Conservation (phyloP, 768 basidiomycete species). For the Amanita pallidorosea region DNA sequence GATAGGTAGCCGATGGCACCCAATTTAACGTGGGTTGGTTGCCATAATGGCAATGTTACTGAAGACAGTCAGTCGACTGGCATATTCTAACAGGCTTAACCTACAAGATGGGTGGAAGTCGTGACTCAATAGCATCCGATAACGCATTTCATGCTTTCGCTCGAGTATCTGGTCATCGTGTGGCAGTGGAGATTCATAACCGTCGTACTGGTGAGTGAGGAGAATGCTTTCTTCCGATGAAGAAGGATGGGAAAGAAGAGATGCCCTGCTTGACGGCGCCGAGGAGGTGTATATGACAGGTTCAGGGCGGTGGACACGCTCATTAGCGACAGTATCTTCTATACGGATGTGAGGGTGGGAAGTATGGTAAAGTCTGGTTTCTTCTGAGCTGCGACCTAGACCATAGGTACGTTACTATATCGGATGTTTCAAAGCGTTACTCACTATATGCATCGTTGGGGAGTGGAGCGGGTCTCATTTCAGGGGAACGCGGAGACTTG, state of each 20-base stretch:
- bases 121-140: conserved; percentile 56
- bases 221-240: conserved; percentile 13
- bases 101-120: conserved; percentile 59
- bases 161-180: conserved; percentile 29
- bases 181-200: conserved; percentile 33
- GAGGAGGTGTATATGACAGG: conserved; percentile 1
- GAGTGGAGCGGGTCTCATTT: conserved; percentile 19
- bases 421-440: background rate
- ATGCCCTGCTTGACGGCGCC: conserved; percentile 12
- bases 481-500: conserved; percentile 18
- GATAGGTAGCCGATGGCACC: conserved; percentile 75
- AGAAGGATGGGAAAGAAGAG: conserved; percentile 17
- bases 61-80: background rate
- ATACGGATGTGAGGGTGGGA: background rate
- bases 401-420: background rate
- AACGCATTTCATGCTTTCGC: conserved; percentile 51
- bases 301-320: background rate
- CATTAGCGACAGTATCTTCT: background rate
- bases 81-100: conserved; percentile 15
- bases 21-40: conserved; percentile 47
- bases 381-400: conserved; percentile 3
- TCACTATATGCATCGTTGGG: conserved; percentile 3
- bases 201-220: conserved; percentile 12
- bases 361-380: background rate
- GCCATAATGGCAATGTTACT: conserved; percentile 69